Evolutionary conservation across 805 yeast genomes (phyloP).

Genomic region (Barnettozyma wickerhamii): DNA sequence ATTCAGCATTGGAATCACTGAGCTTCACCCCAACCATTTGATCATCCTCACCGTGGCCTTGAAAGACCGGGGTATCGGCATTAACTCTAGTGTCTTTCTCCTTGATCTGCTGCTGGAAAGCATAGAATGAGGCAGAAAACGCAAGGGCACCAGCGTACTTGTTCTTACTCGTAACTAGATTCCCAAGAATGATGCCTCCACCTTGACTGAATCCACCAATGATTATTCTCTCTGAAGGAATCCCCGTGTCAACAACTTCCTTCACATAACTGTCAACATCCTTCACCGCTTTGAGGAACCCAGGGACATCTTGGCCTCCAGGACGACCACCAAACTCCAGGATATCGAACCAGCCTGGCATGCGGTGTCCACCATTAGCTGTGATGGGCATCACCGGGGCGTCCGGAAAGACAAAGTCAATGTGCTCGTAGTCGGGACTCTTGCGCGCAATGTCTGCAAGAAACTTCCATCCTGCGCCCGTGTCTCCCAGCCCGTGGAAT

Average conservation of each 20-base stretch:
- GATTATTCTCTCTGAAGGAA: slow-evolving; percentile 60
- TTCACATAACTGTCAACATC: slow-evolving; percentile 41
- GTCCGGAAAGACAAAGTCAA: slow-evolving; percentile 81
- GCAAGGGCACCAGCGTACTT: slow-evolving; percentile 76
- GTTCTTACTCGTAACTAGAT: slow-evolving; percentile 46
- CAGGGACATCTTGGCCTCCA: slow-evolving; percentile 43
- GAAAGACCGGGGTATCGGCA: slow-evolving; percentile 69
- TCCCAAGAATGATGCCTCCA: slow-evolving; percentile 68
- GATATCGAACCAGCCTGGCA: slow-evolving; percentile 90
- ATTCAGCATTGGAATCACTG: slow-evolving; percentile 36
- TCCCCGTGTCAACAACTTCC: slow-evolving; percentile 46
- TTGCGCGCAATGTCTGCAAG: slow-evolving; percentile 57
- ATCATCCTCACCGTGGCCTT: slow-evolving; percentile 83
- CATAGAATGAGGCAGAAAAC: slow-evolving; percentile 64
- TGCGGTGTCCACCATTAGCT: slow-evolving; percentile 54
- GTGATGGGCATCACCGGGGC: slow-evolving; percentile 76
- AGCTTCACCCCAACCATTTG: slow-evolving; percentile 45
- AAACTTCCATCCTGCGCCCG: slow-evolving; percentile 86
- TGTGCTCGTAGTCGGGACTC: slow-evolving; percentile 42
- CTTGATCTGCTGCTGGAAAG: slow-evolving; percentile 19
- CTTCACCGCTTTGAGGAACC: slow-evolving; percentile 47
- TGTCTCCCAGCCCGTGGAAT: slow-evolving; percentile 87
- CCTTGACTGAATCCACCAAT: slow-evolving; percentile 97
- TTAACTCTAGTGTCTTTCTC: slow-evolving; percentile 35
- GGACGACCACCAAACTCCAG: slow-evolving; percentile 43